These are phyloP conservation scores for Metschnikowia matae DNA, from an alignment of 805 yeast genomes.

Conservation along the genomic window DNA sequence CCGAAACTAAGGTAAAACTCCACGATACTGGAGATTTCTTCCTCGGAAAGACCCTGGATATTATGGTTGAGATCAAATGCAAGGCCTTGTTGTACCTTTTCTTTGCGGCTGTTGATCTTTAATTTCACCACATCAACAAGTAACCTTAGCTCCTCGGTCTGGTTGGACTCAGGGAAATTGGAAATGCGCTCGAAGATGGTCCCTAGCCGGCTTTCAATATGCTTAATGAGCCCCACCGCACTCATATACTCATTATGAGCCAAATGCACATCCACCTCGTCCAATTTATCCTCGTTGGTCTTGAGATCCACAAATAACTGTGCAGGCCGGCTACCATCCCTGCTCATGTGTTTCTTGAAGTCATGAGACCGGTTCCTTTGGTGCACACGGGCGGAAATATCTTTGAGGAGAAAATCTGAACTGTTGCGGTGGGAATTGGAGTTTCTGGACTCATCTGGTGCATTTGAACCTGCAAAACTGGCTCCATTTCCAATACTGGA, in stretches of 20 bases:
- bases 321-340: conserved; percentile 10
- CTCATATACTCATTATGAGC: conserved; percentile 54
- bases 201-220: conserved; percentile 32
- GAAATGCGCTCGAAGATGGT: conserved; percentile 26
- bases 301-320: conserved; percentile 45
- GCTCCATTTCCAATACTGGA: conserved; percentile 27
- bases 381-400: conserved; percentile 58
- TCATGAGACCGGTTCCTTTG: conserved; percentile 54
- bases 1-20: conserved; percentile 34
- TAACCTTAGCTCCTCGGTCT: conserved; percentile 24
- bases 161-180: conserved; percentile 11
- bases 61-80: conserved; percentile 36
- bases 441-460: conserved; percentile 5
- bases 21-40: conserved; percentile 32
- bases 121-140: conserved; percentile 40
- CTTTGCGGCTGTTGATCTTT: conserved; percentile 36
- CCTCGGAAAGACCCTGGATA: conserved; percentile 27
- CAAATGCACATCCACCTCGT: conserved; percentile 64
- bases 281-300: conserved; percentile 56
- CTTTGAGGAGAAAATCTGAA: conserved; percentile 48
- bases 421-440: conserved; percentile 25
- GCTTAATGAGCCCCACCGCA: conserved; percentile 40
- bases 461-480: conserved; percentile 19
- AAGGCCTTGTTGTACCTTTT: conserved; percentile 33
- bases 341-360: conserved; percentile 18